phyloP scores from a whole-genome alignment of 352 stramenopile species.

The Phytophthora sansomeana region DNA sequence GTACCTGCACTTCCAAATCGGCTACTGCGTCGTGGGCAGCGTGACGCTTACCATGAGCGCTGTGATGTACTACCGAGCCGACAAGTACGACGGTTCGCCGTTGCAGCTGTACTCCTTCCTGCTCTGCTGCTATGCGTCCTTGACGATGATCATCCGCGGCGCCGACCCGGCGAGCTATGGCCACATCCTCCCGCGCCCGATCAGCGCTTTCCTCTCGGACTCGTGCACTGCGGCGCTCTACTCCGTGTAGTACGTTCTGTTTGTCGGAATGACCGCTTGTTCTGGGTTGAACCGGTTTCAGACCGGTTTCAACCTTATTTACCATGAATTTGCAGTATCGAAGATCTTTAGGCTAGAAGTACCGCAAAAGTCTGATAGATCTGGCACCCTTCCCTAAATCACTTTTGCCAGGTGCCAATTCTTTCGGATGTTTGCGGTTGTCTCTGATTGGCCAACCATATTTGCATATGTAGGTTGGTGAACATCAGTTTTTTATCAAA shows the following conservation, averaged over 20 bases:
- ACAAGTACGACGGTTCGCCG: conserved; percentile 45
- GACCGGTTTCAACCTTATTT: too few relatives aligned
- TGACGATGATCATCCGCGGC: conserved; percentile 64
- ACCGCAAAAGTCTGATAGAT: too few relatives aligned
- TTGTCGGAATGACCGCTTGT: background rate
- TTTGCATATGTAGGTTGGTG: too few relatives aligned
- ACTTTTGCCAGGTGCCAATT: too few relatives aligned
- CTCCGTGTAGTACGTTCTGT: conserved; percentile 57
- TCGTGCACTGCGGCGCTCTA: conserved; percentile 69
- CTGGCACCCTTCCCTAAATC: too few relatives aligned
- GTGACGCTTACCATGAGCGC: conserved; percentile 38
- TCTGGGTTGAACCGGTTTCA: too few relatives aligned
- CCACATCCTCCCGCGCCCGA: conserved; percentile 48
- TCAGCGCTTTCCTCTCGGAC: conserved; percentile 58
- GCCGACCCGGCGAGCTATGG: conserved; percentile 64
- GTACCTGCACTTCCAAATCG: conserved; percentile 51
- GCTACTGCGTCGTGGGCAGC: conserved; percentile 53
- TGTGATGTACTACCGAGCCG: conserved; percentile 55
- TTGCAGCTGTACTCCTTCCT: conserved; percentile 65
- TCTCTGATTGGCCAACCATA: too few relatives aligned
- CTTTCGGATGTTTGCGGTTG: too few relatives aligned
- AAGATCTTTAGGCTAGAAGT: too few relatives aligned
- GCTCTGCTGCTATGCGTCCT: conserved; percentile 52
- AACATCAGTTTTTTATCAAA: too few relatives aligned
- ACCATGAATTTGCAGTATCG: too few relatives aligned